Evolutionary conservation across 2,329 filamentous ascomycete genomes (phyloP), one percentile per base, ranked within the genome.

Genomic region (Pseudogymnoascus sp.): DNA sequence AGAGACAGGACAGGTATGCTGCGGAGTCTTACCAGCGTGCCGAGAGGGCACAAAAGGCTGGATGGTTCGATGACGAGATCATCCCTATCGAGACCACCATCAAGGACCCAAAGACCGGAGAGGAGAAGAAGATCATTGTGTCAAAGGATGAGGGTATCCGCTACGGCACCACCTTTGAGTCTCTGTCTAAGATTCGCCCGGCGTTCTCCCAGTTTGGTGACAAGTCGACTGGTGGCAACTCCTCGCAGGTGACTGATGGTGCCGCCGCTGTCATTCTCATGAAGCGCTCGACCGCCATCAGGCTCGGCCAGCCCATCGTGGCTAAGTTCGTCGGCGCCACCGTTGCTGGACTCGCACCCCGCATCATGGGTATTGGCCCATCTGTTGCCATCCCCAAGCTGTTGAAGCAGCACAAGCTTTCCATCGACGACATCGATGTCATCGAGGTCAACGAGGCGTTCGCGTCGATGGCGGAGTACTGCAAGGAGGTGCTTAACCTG

Each of bases 401-500:
- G 31, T 84, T 99, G 53, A 78, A 78, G 73, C 88, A 95, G 79
- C 87, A 89, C 82, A 86, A 89, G 77, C 78, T 99, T 66, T 84
- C 82, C 23, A 80, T 96, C 62, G 84, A 88, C 64, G 95, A 97
- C 70, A 84, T 95, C 66, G 95, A 99, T 73, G 83, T 97, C 37
- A 82, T 93, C 70, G 95, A 97, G 83, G 78, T 99, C 73, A 99
- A 99, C 80, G 95, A 99, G 83, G 95, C 95, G 1, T 99, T 99
- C 72, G 93, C 93, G 21, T 95, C 90, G 61, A 97, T 97, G 95
- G 93, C 91, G 1, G 93, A 97, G 31, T 97, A 97, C 84, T 96
- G 92, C 78, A 79, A 89, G 63, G 82, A 91, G 71, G 85, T 80
- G 68, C 82, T 95, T 60, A 84, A 84, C 68, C 79, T 93, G 60